These are phyloP conservation scores for Clavispora asparagi DNA, from an alignment of 805 yeast genomes.

Conservation along the genomic window DNA sequence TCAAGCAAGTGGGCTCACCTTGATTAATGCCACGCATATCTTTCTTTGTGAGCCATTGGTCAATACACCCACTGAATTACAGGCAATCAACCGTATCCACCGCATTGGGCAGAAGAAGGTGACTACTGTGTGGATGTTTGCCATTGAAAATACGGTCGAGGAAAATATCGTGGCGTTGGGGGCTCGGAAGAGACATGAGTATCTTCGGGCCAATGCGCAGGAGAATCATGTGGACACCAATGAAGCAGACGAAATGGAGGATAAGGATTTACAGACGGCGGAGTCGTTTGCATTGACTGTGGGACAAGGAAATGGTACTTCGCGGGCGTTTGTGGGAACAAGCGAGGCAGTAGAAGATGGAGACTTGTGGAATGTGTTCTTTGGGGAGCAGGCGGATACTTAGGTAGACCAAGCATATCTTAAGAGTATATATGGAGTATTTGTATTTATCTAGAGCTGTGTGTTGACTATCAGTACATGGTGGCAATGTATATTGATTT, in stretches of 20 bases:
- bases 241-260: slow-evolving; percentile 2
- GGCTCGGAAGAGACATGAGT: slow-evolving; percentile 52
- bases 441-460: too few species aligned
- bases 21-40: slow-evolving; percentile 89
- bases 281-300: slow-evolving; percentile 15
- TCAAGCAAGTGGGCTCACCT: slow-evolving; percentile 85
- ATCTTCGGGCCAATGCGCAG: slow-evolving; percentile 18
- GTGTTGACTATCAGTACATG: too few species aligned
- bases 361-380: slow-evolving; percentile 11
- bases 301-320: neutral
- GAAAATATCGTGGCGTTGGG: slow-evolving; percentile 75
- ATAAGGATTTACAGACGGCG: slow-evolving; percentile 12
- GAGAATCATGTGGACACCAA: slow-evolving; percentile 3
- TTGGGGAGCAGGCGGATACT: slow-evolving; percentile 3
- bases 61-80: slow-evolving; percentile 80
- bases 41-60: slow-evolving; percentile 90
- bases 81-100: slow-evolving; percentile 88
- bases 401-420: neutral
- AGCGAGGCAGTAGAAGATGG: slow-evolving; percentile 11
- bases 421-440: too few species aligned
- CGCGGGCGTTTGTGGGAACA: slow-evolving; percentile 1
- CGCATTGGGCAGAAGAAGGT: slow-evolving; percentile 81
- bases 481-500: too few species aligned
- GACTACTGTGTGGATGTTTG: slow-evolving; percentile 91
- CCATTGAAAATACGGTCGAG: slow-evolving; percentile 79